Percentiles rank a stretch among this genome's conserved stretches.
These are phyloP conservation scores for Lipomyces yamanashiensis DNA, from an alignment of 805 yeast species.

Conservation along the genomic window DNA sequence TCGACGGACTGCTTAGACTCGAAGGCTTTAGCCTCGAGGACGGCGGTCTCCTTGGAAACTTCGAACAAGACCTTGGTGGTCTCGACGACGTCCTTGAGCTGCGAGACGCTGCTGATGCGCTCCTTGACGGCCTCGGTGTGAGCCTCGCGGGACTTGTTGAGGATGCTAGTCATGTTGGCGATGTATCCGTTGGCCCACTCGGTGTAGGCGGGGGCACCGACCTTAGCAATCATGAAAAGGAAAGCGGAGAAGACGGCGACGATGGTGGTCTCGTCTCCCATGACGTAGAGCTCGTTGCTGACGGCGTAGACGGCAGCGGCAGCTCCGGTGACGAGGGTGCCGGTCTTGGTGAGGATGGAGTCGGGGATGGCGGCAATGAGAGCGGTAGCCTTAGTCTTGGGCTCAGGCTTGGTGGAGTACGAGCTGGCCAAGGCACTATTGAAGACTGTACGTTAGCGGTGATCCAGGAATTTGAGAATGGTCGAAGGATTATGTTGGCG, in stretches of 20 bases:
- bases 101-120: conserved; percentile 85
- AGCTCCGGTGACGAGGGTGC: conserved; percentile 89
- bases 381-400: conserved; percentile 87
- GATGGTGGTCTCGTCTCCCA: conserved; percentile 92
- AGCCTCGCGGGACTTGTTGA: conserved; percentile 84
- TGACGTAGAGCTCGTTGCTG: conserved; percentile 87
- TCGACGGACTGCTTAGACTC: conserved; percentile 90
- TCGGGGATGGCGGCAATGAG: conserved; percentile 90
- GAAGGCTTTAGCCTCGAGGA: conserved; percentile 91
- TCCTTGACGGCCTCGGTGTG: conserved; percentile 92
- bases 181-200: conserved; percentile 90
- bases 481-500: not conserved
- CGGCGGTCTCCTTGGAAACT: conserved; percentile 94
- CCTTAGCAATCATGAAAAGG: conserved; percentile 75
- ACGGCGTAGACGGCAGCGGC: conserved; percentile 95
- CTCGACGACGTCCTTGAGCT: conserved; percentile 87
- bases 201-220: conserved; percentile 91
- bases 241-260: conserved; percentile 80
- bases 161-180: conserved; percentile 75
- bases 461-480: too few species aligned
- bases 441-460: too few species aligned
- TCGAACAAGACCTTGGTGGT: conserved; percentile 92
- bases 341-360: conserved; percentile 86
- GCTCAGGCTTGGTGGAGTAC: conserved; percentile 58
- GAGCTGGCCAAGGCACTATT: conserved; percentile 17